Base-by-base conservation (phyloP, 2,329 filamentous ascomycete genomes). In the Scedosporium aurantiacum region DNA sequence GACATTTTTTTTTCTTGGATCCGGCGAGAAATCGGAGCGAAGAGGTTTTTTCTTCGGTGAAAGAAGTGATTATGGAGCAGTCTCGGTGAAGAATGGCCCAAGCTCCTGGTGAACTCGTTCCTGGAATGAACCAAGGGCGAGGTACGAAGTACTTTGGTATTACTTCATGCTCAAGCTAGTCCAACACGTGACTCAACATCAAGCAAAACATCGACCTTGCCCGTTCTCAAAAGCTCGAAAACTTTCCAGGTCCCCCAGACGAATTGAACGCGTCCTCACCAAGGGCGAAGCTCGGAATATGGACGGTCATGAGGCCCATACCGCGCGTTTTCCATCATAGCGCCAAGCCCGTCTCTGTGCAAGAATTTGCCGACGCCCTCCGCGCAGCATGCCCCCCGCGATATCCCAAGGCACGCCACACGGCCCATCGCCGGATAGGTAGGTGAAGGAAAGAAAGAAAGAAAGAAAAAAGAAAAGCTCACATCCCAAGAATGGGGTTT, bases 271-370 rank as follows among this genome's bases (percentile, higher is more conserved):
- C 50, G 21, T 27, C 18, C 21, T 23, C 50, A 23, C 50, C 18
- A 54, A 54, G 23, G 23, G 50, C 6, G 50, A 54, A 54, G n/a
- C 50, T 25, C 21, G 5, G n/a, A 23, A 14, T 27, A 43, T 21
- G 23, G 16, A 41, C 21, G 28, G 60, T 12, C 16, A 75, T 76
- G 74, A 68, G 65, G 67, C 65, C 68, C 60, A 65, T 66, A 60
- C 62, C 68, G 58, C 58, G 58, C 43, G 69, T 73, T 63, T 70
- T 75, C 63, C 72, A 76, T 63, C 71, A 70, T 65, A 71, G 69
- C 60, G 67, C 73, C 61, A 71, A 70, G 62, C 75, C 75, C 58
- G 72, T 77, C 63, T 66, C 69, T 57, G 40, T 61, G 16, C 21
- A 41, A 14, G 60, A 61, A 45, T 61, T 61, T 16, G 55, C 43